A percentile compares a stretch with the other conserved stretches of the same genome.
phyloP scores from a whole-genome alignment of 78 protist genomes.

The Dictyostelium firmibasis region DNA sequence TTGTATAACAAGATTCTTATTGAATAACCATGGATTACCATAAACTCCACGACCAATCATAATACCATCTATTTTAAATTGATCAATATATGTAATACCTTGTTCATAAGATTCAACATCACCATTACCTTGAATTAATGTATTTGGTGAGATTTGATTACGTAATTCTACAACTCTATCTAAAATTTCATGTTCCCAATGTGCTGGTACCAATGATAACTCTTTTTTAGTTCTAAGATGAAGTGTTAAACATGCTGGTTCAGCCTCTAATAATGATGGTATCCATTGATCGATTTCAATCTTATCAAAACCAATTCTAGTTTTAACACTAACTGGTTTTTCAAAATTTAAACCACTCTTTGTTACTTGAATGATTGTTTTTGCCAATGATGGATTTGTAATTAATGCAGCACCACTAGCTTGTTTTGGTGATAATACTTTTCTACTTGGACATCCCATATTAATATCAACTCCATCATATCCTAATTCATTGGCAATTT shows the following conservation, averaged over 20 bases:
- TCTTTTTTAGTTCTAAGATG: slow-evolving; percentile 70
- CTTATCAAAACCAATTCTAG: slow-evolving; percentile 68
- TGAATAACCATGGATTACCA: slow-evolving; percentile 72
- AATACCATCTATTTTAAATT: slow-evolving; percentile 14
- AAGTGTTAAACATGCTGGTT: slow-evolving; percentile 28
- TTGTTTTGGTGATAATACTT: slow-evolving; percentile 68
- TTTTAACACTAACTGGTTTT: slow-evolving; percentile 50
- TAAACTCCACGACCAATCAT: slow-evolving; percentile 61
- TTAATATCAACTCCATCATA: slow-evolving; percentile 60
- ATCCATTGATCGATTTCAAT: slow-evolving; percentile 64
- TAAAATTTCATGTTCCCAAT: slow-evolving; percentile 47
- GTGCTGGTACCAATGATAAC: slow-evolving; percentile 55
- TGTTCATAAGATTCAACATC: slow-evolving; percentile 29
- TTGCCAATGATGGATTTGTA: neutral
- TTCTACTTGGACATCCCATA: slow-evolving; percentile 72
- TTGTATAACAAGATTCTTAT: neutral
- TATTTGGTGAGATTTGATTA: neutral
- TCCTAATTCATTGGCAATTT: slow-evolving; percentile 6
- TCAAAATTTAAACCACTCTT: slow-evolving; percentile 1
- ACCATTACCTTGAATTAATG: slow-evolving; percentile 50
- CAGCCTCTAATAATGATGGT: neutral
- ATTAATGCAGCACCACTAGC: slow-evolving; percentile 57
- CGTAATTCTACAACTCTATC: neutral
- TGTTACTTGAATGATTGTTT: neutral
- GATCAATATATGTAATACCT: neutral